Evolutionary conservation across 352 stramenopile species (phyloP).

Genomic region (Phytopythium kandeliae): DNA sequence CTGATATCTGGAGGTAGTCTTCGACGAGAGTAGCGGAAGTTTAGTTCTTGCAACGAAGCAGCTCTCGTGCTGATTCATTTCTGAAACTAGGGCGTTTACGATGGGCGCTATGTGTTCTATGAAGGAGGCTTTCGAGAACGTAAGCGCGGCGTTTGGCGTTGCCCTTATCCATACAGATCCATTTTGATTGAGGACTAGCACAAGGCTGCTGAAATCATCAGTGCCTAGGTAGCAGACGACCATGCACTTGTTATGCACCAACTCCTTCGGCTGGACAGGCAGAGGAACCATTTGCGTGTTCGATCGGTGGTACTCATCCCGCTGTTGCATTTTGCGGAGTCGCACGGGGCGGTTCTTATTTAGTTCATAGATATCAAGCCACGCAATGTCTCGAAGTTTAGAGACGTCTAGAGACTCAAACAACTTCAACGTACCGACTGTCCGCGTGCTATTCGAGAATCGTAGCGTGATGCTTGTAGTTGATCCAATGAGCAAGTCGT

Average conservation of each 20-base stretch:
- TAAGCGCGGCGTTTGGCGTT: neutral
- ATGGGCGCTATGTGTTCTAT: no score
- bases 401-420: neutral
- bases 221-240: no score
- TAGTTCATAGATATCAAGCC: neutral
- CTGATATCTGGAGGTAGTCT: no score
- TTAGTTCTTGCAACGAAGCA: no score
- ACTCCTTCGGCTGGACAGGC: neutral
- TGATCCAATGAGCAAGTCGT: neutral
- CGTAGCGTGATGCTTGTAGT: neutral
- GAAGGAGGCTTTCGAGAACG: neutral
- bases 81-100: no score
- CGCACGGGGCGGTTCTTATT: neutral
- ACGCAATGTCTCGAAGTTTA: neutral
- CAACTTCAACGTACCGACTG: constrained; percentile 2
- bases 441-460: neutral
- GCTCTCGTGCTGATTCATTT: no score
- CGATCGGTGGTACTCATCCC: no score
- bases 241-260: neutral
- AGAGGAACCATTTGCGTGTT: neutral
- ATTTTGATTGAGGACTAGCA: neutral
- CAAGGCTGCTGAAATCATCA: no score
- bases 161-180: neutral
- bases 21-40: no score
- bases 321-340: no score